Evolutionary conservation across 1,284 basidiomycete genomes (phyloP).

Genomic region (Moesziomyces sp.): DNA sequence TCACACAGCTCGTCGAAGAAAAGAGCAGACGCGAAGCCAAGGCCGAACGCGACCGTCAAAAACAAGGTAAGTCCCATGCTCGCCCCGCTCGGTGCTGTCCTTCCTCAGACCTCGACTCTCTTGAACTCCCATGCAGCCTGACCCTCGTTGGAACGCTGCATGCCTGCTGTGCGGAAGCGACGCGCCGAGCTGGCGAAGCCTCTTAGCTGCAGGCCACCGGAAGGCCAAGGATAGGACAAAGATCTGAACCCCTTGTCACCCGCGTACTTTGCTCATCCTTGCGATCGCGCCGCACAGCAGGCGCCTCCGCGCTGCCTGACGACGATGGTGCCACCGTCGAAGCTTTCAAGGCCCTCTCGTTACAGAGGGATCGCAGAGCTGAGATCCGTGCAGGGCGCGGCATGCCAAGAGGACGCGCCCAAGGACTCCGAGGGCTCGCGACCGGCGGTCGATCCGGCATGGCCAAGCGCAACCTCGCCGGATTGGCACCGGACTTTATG

Average conservation of each 20-base stretch:
- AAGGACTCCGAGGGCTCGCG: slow-evolving; percentile 39
- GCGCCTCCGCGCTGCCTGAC: slow-evolving; percentile 23
- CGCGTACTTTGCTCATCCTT: neutral
- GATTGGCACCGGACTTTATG: slow-evolving; percentile 37
- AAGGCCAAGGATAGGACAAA: too few species aligned
- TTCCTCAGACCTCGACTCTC: slow-evolving; percentile 11
- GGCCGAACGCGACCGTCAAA: slow-evolving; percentile 49
- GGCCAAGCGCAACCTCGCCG: slow-evolving; percentile 48
- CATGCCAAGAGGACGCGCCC: slow-evolving; percentile 24
- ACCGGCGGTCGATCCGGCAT: slow-evolving; percentile 46
- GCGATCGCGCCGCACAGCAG: slow-evolving; percentile 16
- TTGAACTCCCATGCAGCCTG: slow-evolving; percentile 16
- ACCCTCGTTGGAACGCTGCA: neutral
- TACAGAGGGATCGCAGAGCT: slow-evolving; percentile 30
- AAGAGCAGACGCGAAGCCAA: slow-evolving; percentile 51
- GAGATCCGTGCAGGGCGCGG: slow-evolving; percentile 36
- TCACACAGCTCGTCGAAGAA: slow-evolving; percentile 74
- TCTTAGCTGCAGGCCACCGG: too few species aligned
- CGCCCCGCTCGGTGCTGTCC: slow-evolving; percentile 25
- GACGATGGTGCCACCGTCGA: slow-evolving; percentile 68
- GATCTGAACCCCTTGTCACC: too few species aligned
- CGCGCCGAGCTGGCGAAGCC: too few species aligned
- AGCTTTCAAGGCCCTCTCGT: slow-evolving; percentile 72
- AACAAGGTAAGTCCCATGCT: slow-evolving; percentile 42
- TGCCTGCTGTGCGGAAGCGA: neutral